Base-by-base conservation (phyloP, 495 filamentous ascomycete species). In the Penicillium paxilli region DNA sequence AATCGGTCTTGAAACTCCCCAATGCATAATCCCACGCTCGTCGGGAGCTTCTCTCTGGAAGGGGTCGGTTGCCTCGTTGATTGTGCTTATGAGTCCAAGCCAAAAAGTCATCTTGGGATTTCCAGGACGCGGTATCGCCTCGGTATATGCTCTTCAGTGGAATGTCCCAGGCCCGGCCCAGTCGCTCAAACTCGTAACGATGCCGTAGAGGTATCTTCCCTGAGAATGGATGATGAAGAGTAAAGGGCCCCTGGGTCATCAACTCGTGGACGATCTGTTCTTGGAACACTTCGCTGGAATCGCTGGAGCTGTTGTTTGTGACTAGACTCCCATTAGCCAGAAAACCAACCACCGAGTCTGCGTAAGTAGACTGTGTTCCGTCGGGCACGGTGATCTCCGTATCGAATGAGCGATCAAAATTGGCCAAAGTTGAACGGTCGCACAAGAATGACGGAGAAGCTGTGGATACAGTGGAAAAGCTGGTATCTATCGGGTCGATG, bases 181-280 rank as follows among this genome's bases (percentile, higher is more conserved):
- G 63, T 20, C 77, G 63, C 24, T 70, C 68, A 44, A 80, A 25
- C 48, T 80, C 79, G 50, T 79, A 80, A 2, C 76, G 63, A 40
- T 73, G 68, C 6, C 75, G 64, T 21, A 82, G 55, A 4, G 73
- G 65, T 2, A 78, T 55, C 14, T 58, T 67, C 7, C 47, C 44
- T 4, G 64, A 51, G 14, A 76, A 58, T 4, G 59, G 51, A 10
- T 69, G 56, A 11, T 63, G 52, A 8, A 55, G 30, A 2, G 71
- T 60, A 41, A 78, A 78, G 0, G 75, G 75, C 0, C 72, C 72
- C 14, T 61, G 10, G 0, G 60, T 38, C 21, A 67, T 35, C 1
- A 78, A 65, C 14, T 64, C 59, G 0, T 55, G 47, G 16, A 75
- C 48, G 12, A 77, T 48, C 3, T 67, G 45, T 5, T 70, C 55